Evolutionary conservation across 1,284 basidiomycete genomes (phyloP), one percentile per base, ranked within the genome.

Genomic region (Hypsizygus ulmarius): DNA sequence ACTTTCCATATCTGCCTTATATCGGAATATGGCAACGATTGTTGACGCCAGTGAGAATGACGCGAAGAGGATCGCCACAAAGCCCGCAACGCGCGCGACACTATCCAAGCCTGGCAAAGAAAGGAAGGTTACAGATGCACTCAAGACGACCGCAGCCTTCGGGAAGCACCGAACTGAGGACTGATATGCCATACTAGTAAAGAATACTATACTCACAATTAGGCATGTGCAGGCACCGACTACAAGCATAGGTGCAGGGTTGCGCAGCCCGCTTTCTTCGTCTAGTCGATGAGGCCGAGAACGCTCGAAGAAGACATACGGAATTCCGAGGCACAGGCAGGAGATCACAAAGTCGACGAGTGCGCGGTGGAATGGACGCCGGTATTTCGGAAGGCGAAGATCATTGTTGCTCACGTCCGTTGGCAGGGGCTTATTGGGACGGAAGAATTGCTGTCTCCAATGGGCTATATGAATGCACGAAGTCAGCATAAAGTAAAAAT

Each of bases 61-160:
- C 3, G 87, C 80, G 60, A 82, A 82, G 49, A 84, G 64, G 44
- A 84, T 78, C 19, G 84, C 80, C 7, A 87, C 68, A 55, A 88
- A 72, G 28, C 79, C 82, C 10, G 81, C 77, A 43, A 81, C 68
- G 43, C 86, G 77, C 49, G 82, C 68, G 50, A 82, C 55, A 48
- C 70, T 75, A 62, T 84, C 82, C 63, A 90, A 57, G 32, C 81
- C 84, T 54, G 86, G 84, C 35, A 90, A 73, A 43, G 84, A 79
- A 60, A 90, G 76, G 67, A 90, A 81, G 25, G 85, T 89, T 47
- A 89, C 82, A 36, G 85, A 84, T 33, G 85, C 83, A 58, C 86
- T 87, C 46, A 90, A 68, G 14, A 90, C 76, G 45, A 89, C 77
- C 21, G 85, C 86, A 57, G 87, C 85, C 87, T 90, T 66, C 44